Conservation (phyloP, 345 rosid species). For the Pelargonium nanum region DNA sequence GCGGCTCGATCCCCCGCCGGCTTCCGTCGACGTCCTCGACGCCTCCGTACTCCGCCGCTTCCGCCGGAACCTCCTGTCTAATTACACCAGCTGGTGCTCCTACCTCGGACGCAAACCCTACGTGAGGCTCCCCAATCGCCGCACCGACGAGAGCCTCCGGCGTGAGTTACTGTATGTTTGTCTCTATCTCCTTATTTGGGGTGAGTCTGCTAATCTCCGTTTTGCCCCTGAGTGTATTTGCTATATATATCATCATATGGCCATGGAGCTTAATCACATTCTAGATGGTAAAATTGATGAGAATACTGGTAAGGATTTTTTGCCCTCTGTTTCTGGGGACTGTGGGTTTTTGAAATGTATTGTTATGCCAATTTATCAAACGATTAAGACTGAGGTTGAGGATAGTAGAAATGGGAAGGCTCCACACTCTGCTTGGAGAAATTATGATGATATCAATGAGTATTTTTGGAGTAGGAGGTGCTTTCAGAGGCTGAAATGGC, state of each 20-base stretch:
- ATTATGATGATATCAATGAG: constrained; percentile 84
- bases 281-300: constrained; percentile 30
- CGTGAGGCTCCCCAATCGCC: constrained; percentile 20
- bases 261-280: constrained; percentile 37
- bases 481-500: constrained; percentile 64
- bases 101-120: constrained; percentile 36
- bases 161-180: constrained; percentile 43
- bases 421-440: constrained; percentile 89
- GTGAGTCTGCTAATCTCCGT: constrained; percentile 50
- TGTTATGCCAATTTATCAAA: constrained; percentile 58
- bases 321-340: constrained; percentile 47
- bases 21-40: constrained; percentile 43
- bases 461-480: constrained; percentile 88
- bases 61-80: constrained; percentile 46
- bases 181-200: constrained; percentile 49
- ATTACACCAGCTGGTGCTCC: constrained; percentile 76
- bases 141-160: constrained; percentile 16
- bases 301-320: constrained; percentile 41
- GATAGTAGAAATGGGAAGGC: constrained; percentile 57
- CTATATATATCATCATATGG: constrained; percentile 51
- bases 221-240: constrained; percentile 48
- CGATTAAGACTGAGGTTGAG: constrained; percentile 45
- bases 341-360: constrained; percentile 45
- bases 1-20: constrained; percentile 50
- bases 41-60: constrained; percentile 44